phyloP scores from a whole-genome alignment of 2,329 filamentous ascomycete genomes.

The Ploettnerulaceae sp. region DNA sequence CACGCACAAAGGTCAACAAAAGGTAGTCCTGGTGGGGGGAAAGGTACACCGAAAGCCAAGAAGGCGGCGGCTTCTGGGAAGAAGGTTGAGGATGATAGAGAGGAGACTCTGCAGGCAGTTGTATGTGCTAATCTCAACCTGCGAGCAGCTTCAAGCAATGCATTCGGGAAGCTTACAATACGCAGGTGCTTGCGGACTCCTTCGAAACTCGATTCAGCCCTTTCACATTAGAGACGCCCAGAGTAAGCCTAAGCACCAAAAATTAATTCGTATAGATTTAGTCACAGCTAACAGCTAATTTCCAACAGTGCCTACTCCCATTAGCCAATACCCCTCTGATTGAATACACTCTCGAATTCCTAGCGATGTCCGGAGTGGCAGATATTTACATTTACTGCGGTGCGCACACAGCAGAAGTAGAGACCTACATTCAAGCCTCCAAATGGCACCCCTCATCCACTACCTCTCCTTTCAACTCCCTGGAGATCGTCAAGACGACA shows the following conservation, averaged over 20 bases:
- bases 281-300: background rate
- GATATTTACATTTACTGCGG: slow-evolving; percentile 92
- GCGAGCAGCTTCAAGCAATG: background rate
- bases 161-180: slow-evolving; percentile 13
- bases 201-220: slow-evolving; percentile 90
- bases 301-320: slow-evolving; percentile 82
- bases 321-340: slow-evolving; percentile 92
- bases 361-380: slow-evolving; percentile 91
- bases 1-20: slow-evolving; percentile 25
- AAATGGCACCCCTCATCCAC: slow-evolving; percentile 66
- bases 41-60: slow-evolving; percentile 27
- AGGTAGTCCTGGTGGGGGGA: slow-evolving; percentile 24
- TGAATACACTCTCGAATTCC: slow-evolving; percentile 95
- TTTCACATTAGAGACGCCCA: slow-evolving; percentile 81
- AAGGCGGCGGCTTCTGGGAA: slow-evolving; percentile 25
- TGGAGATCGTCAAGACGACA: slow-evolving; percentile 81
- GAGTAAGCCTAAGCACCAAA: slow-evolving; percentile 50
- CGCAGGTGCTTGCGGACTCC: slow-evolving; percentile 81
- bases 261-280: background rate
- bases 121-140: slow-evolving; percentile 21
- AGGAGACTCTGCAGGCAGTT: slow-evolving; percentile 36
- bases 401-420: slow-evolving; percentile 79
- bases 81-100: slow-evolving; percentile 34
- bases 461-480: slow-evolving; percentile 63
- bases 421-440: slow-evolving; percentile 78